Evolutionary conservation across 192 early-diverging fungal genomes (phyloP).

Genomic region (Diversispora epigaea): DNA sequence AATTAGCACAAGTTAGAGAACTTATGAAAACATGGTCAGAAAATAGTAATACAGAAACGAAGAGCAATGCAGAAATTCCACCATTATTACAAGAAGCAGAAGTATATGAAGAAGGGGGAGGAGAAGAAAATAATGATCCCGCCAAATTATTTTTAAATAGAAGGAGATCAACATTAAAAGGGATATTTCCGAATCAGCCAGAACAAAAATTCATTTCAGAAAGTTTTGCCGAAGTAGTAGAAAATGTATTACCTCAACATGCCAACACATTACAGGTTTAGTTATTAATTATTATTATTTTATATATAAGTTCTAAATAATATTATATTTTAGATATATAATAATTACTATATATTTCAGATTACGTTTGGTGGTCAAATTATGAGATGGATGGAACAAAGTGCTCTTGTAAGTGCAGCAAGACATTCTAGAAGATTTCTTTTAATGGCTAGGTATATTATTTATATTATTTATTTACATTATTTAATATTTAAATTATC

Average conservation of each 20-base stretch:
- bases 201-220: conserved; percentile 40
- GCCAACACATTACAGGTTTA: conserved; percentile 54
- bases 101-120: background rate
- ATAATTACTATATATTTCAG: background rate
- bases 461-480: background rate
- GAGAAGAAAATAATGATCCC: conserved; percentile 1
- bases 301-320: background rate
- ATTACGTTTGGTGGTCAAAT: conserved; percentile 76
- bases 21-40: conserved; percentile 48
- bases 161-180: conserved; percentile 17
- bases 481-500: background rate
- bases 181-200: background rate
- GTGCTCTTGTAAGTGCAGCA: conserved; percentile 58
- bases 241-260: conserved; percentile 73
- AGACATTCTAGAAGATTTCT: conserved; percentile 54
- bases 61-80: conserved; percentile 21
- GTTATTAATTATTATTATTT: background rate
- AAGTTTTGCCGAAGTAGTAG: conserved; percentile 60
- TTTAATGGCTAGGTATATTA: conserved; percentile 55
- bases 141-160: conserved; percentile 25
- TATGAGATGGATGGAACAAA: conserved; percentile 71
- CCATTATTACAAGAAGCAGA: conserved; percentile 9
- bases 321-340: background rate
- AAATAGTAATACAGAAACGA: conserved; percentile 27
- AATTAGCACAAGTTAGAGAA: conserved; percentile 42